Percentiles rank a stretch among this genome's conserved stretches.
These are phyloP conservation scores for Ilyonectria destructans DNA, from an alignment of 2,329 filamentous ascomycete species.

Conservation along the genomic window DNA sequence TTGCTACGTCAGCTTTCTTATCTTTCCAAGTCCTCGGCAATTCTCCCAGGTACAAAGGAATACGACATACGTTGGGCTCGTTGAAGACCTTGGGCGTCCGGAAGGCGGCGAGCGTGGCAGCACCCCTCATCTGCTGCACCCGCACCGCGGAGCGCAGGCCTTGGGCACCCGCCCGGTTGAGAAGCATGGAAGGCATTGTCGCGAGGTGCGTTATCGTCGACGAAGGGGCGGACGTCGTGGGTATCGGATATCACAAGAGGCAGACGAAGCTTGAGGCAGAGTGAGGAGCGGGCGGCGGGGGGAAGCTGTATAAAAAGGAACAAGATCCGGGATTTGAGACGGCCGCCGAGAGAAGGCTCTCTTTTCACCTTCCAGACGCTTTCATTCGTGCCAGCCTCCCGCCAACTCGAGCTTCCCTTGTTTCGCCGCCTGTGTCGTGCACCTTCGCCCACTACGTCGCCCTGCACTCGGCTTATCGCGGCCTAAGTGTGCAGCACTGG, in stretches of 20 bases:
- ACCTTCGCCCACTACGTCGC: conserved; percentile 12
- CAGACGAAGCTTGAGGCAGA: conserved; percentile 13
- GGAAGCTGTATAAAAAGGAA: conserved; percentile 16
- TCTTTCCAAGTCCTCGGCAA: background rate
- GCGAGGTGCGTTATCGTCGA: conserved; percentile 29
- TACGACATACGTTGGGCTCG: conserved; percentile 85
- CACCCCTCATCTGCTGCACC: conserved; percentile 51
- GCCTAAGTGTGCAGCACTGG: conserved; percentile 40
- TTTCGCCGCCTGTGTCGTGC: conserved; percentile 15
- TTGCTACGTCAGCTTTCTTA: conserved; percentile 15
- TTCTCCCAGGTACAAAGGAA: conserved; percentile 2
- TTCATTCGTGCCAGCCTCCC: conserved; percentile 20
- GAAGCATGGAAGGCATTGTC: conserved; percentile 55
- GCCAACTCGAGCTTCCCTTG: conserved; percentile 29
- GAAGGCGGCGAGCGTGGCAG: conserved; percentile 83
- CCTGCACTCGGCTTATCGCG: conserved; percentile 51
- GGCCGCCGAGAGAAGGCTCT: background rate
- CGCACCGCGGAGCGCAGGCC: conserved; percentile 51
- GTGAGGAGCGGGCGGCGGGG: conserved; percentile 6
- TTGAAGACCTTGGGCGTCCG: conserved; percentile 90
- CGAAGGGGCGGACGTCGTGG: conserved; percentile 20
- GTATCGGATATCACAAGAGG: conserved; percentile 42
- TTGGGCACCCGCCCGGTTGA: conserved; percentile 54
- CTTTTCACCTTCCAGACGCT: conserved; percentile 25
- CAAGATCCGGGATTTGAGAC: background rate